A percentile compares a stretch with the other conserved stretches of the same genome.
Evolutionary conservation across 2,329 filamentous ascomycete genomes (phyloP).

Genomic region (Huntiella moniliformis): DNA sequence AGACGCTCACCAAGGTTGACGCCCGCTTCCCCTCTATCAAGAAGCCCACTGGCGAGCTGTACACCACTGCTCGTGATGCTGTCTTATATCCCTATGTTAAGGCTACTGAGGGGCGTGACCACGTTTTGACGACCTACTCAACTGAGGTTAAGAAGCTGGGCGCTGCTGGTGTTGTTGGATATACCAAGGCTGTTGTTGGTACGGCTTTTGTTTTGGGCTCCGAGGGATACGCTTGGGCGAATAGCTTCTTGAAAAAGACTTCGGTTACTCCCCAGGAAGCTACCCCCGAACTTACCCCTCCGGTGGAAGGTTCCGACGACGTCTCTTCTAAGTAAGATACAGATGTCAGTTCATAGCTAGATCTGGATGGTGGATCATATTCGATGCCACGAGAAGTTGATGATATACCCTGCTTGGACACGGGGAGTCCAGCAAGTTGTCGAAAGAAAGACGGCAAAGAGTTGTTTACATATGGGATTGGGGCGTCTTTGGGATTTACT

Average conservation of each 20-base stretch:
- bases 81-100: constrained; percentile 45
- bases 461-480: too few species aligned
- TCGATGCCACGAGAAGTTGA: background rate
- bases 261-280: constrained; percentile 22
- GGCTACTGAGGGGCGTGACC: constrained; percentile 40
- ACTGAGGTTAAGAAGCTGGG: constrained; percentile 44
- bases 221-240: constrained; percentile 44
- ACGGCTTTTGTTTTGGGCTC: constrained; percentile 48
- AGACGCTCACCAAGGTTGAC: constrained; percentile 51
- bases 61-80: constrained; percentile 41
- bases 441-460: too few species aligned
- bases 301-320: too few species aligned
- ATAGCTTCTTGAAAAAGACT: constrained; percentile 44
- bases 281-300: background rate
- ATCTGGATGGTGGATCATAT: background rate
- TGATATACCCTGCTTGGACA: too few species aligned
- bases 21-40: constrained; percentile 53
- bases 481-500: too few species aligned
- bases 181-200: constrained; percentile 49
- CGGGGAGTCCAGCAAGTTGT: too few species aligned
- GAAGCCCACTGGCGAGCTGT: constrained; percentile 55
- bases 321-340: too few species aligned
- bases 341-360: background rate
- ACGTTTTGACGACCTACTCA: constrained; percentile 37
- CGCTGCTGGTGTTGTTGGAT: constrained; percentile 44